These are phyloP conservation scores for Verticillium albo-atrum DNA, from an alignment of 2,329 filamentous ascomycete genomes.

Conservation along the genomic window DNA sequence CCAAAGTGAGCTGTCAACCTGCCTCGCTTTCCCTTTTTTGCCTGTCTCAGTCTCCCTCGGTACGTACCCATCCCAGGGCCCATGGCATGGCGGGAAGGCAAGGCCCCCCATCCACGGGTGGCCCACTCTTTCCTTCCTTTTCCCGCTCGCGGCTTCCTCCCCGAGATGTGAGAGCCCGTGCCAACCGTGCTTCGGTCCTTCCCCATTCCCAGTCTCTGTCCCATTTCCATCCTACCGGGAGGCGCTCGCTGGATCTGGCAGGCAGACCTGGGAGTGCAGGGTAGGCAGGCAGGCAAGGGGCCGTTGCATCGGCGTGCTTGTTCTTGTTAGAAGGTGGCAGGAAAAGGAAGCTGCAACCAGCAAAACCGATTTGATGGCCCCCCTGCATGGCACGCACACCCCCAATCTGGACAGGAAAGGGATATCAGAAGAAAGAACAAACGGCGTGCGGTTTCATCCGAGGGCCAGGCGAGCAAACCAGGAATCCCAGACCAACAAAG, in stretches of 20 bases:
- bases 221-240: neutral
- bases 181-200: neutral
- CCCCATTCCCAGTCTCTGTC: neutral
- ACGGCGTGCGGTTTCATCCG: neutral
- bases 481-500: neutral
- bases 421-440: neutral
- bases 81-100: too few species aligned
- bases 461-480: neutral
- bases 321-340: neutral
- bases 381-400: too few species aligned
- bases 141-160: neutral
- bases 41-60: neutral
- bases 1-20: neutral
- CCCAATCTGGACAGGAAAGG: neutral
- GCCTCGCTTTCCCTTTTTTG: neutral
- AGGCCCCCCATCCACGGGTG: too few species aligned
- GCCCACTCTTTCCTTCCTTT: neutral
- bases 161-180: neutral
- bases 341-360: neutral
- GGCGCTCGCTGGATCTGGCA: neutral
- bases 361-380: neutral
- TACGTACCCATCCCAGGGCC: neutral
- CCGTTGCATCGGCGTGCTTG: neutral
- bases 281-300: neutral
- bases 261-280: neutral